Base-by-base conservation (phyloP, 768 basidiomycete species). In the Agaricus blazei region DNA sequence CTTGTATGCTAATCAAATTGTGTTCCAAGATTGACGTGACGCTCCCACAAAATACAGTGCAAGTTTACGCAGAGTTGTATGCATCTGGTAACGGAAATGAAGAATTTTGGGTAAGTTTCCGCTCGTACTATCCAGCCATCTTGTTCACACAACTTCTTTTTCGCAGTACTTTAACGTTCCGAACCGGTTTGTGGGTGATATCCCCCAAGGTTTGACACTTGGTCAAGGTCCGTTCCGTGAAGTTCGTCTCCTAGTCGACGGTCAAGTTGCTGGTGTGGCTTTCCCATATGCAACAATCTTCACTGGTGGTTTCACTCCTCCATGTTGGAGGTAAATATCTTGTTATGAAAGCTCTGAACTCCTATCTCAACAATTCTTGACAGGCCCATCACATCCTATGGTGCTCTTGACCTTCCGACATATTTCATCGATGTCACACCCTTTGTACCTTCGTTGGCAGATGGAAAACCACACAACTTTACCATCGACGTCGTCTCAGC, bases 381-480 rank as follows among this genome's bases (percentile, higher is more conserved):
- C 12, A 84, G 85, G 48, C 88, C 88, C 1, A 88, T 90, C 65
- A 77, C 86, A 1, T 81, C 88, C 1, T 90, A 89, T 57, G 86
- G 88, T 9, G 87, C 87, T 3, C 70, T 90, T 26, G 88, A 90
- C 61, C 74, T 88, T 11, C 89, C 90, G 1, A 88, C 84, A 1
- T 91, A 90, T 66, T 84, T 84, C 65, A 60, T 91, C 19, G 90
- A 91, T 66, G 67, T 90, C 51, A 90, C 89, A 7, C 87, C 89
- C 1, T 91, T 91, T 65, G 77, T 86, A 0, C 87, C 87, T 5
- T 62, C 84, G 19, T 75, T 92, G 36, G 76, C 83, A 0, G 87
- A 88, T 54, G 84, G 84, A 2, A 66, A 78, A n/a, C 72, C 83
- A 23, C 91, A 91, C 66, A 83, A 73, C 45, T 77, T 92, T 63